Evolutionary conservation across 2,329 filamentous ascomycete genomes (phyloP).

Genomic region (Parastagonospora nodorum): DNA sequence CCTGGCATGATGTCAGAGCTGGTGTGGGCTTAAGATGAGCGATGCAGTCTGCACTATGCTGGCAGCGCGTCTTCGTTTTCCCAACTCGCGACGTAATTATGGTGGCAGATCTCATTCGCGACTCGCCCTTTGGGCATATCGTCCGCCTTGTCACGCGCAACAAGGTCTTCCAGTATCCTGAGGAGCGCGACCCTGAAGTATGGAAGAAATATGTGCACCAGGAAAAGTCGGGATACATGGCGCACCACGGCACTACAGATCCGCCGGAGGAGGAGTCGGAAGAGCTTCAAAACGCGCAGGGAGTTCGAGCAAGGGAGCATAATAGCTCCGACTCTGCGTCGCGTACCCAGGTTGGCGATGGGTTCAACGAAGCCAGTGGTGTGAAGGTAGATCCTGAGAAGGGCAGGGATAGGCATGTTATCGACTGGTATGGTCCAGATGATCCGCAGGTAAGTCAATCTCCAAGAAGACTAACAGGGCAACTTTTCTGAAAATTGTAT

Average conservation of each 20-base stretch:
- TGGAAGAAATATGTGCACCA: constrained; percentile 57
- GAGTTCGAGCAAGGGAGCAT: constrained; percentile 12
- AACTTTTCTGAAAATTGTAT: neutral
- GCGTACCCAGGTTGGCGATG: constrained; percentile 19
- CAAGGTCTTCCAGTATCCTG: constrained; percentile 50
- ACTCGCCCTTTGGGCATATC: constrained; percentile 40
- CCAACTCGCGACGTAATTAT: neutral
- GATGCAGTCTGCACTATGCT: neutral
- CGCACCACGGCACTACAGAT: constrained; percentile 51
- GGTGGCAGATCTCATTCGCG: constrained; percentile 26
- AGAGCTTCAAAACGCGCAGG: constrained; percentile 14
- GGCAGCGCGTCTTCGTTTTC: neutral
- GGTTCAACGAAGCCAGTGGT: constrained; percentile 45
- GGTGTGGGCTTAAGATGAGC: too few species aligned
- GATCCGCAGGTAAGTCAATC: constrained; percentile 46
- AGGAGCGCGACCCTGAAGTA: constrained; percentile 55
- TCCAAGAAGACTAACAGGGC: neutral
- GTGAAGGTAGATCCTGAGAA: constrained; percentile 58
- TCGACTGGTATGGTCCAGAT: constrained; percentile 57
- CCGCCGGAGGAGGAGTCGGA: constrained; percentile 41
- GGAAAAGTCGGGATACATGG: constrained; percentile 56
- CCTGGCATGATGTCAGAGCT: neutral
- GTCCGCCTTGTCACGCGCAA: constrained; percentile 48
- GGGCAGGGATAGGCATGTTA: constrained; percentile 55
- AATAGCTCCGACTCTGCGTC: constrained; percentile 16